Percentiles rank a stretch among this genome's conserved stretches.
These are phyloP conservation scores for Gonium pectorale DNA, from an alignment of 139 green algal genomes.

Conservation along the genomic window DNA sequence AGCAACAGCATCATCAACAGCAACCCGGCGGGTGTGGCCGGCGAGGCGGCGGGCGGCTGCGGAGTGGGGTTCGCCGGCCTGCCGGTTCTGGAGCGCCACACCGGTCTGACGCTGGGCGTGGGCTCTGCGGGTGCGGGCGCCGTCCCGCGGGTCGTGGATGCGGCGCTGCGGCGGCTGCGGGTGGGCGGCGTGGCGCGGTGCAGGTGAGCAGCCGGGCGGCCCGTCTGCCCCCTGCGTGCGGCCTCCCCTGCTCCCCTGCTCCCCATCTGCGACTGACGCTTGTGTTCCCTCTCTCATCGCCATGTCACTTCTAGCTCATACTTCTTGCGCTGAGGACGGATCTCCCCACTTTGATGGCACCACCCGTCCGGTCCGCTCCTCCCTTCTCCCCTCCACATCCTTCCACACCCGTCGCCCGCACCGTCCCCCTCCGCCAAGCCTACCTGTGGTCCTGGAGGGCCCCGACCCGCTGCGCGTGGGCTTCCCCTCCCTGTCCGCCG, in stretches of 20 bases:
- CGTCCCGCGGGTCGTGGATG: not conserved
- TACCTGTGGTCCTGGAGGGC: slow-evolving; percentile 9
- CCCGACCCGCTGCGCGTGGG: not conserved
- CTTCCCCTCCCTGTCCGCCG: not conserved
- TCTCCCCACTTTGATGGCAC: too few species aligned
- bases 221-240: too few species aligned
- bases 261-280: too few species aligned
- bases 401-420: not conserved
- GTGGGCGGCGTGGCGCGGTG: slow-evolving; percentile 9
- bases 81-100: slow-evolving; percentile 19
- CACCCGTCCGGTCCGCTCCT: not conserved
- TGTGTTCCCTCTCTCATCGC: too few species aligned
- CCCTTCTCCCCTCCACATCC: not conserved
- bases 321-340: too few species aligned
- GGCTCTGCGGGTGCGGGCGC: not conserved
- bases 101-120: not conserved
- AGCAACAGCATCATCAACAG: too few species aligned
- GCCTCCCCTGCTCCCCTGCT: too few species aligned
- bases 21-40: too few species aligned
- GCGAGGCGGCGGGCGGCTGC: too few species aligned
- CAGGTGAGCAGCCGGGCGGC: too few species aligned
- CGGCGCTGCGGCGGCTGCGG: slow-evolving; percentile 13
- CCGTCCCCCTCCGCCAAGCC: not conserved
- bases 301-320: too few species aligned
- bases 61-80: not conserved